Conservation (phyloP, 192 early-diverging fungal genomes). For the Backusella mclennaniae region DNA sequence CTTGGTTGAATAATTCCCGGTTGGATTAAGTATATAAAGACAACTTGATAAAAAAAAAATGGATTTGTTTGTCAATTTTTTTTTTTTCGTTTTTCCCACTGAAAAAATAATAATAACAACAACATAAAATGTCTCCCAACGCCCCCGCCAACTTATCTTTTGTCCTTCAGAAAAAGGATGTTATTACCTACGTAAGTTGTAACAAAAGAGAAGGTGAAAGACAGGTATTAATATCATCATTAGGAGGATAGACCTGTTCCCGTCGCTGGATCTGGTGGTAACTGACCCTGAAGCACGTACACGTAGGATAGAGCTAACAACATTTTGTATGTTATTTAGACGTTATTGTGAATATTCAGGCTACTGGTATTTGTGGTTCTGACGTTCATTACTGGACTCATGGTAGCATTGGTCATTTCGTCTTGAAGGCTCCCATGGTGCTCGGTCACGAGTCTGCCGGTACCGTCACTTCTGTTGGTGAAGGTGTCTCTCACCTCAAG, state of each 20-base stretch:
- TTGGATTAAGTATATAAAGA: background rate
- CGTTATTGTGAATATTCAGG: slow-evolving; percentile 41
- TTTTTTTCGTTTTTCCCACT: too few species aligned
- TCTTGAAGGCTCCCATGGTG: slow-evolving; percentile 37
- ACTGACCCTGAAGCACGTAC: background rate
- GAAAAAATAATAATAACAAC: background rate
- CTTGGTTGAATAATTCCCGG: background rate
- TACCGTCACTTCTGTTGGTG: slow-evolving; percentile 34
- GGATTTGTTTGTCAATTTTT: background rate
- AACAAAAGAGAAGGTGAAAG: too few species aligned
- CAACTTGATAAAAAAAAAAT: background rate
- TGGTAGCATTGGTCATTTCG: slow-evolving; percentile 36
- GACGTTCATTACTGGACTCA: slow-evolving; percentile 49
- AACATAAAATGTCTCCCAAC: slow-evolving; percentile 6
- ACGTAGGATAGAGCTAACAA: background rate
- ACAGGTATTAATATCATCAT: background rate
- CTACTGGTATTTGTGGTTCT: slow-evolving; percentile 45
- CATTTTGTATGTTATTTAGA: slow-evolving; percentile 16
- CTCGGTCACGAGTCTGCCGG: slow-evolving; percentile 49
- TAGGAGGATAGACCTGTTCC: slow-evolving; percentile 36
- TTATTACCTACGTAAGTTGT: slow-evolving; percentile 26
- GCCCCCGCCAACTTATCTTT: slow-evolving; percentile 6
- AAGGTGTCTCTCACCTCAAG: slow-evolving; percentile 35
- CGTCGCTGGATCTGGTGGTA: slow-evolving; percentile 27
- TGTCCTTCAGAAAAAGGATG: slow-evolving; percentile 27